Evolutionary conservation across 1,284 basidiomycete genomes (phyloP).

Genomic region (Fomitiporia mediterranea): DNA sequence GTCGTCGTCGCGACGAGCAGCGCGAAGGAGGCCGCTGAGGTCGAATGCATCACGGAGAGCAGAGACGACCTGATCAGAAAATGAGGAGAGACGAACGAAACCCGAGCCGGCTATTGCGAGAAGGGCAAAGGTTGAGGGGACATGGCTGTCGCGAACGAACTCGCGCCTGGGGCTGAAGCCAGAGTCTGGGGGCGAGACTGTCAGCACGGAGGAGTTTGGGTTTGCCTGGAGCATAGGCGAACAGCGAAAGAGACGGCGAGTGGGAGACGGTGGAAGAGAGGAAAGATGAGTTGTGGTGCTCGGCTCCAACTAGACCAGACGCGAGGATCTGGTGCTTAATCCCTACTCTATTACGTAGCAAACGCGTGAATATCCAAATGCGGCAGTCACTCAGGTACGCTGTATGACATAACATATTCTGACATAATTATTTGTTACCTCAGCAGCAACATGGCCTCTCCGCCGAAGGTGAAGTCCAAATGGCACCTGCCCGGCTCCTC

Average conservation of each 20-base stretch:
- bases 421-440: background rate
- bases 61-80: slow-evolving; percentile 46
- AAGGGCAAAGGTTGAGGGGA: slow-evolving; percentile 58
- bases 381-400: no score
- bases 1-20: slow-evolving; percentile 49
- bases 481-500: slow-evolving; percentile 22
- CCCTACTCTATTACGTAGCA: no score
- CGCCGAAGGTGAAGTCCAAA: slow-evolving; percentile 4
- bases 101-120: slow-evolving; percentile 60
- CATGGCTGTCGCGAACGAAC: slow-evolving; percentile 54
- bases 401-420: slow-evolving; percentile 1
- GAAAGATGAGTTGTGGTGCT: background rate
- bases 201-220: slow-evolving; percentile 17
- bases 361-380: no score
- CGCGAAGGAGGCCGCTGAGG: slow-evolving; percentile 38
- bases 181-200: slow-evolving; percentile 25
- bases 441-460: background rate
- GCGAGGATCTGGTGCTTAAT: no score
- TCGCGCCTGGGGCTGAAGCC: slow-evolving; percentile 62
- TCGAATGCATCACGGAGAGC: slow-evolving; percentile 54
- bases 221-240: slow-evolving; percentile 17
- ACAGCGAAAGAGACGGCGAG: background rate
- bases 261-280: background rate
- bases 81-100: slow-evolving; percentile 64
- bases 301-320: background rate